phyloP scores from a whole-genome alignment of 441 rosid genomes.

The Gossypium trilobum region DNA sequence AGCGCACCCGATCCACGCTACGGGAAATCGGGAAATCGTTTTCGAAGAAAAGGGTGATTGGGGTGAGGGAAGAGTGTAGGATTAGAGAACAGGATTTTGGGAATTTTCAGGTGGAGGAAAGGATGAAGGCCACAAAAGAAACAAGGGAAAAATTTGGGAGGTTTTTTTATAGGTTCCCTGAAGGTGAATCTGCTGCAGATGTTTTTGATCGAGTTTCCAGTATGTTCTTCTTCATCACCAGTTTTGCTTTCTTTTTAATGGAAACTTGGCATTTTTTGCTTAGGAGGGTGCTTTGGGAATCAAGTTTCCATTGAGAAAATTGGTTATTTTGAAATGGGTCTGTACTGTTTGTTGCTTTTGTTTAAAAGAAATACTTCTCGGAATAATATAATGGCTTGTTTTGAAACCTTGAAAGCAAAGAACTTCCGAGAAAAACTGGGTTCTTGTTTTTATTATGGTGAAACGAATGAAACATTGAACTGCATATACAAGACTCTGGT shows the following conservation, averaged over 20 bases:
- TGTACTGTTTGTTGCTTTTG: not conserved
- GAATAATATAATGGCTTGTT: not conserved
- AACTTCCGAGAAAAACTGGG: not conserved
- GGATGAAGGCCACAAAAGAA: conserved; percentile 65
- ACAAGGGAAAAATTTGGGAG: conserved; percentile 66
- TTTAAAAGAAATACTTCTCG: not conserved
- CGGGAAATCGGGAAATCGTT: conserved; percentile 83
- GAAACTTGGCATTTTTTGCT: not conserved
- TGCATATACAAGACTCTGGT: not conserved
- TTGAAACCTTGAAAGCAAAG: conserved; percentile 1
- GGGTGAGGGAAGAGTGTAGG: conserved; percentile 84
- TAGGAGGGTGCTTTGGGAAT: not conserved
- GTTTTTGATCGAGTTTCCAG: conserved; percentile 94
- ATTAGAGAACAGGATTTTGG: conserved; percentile 92
- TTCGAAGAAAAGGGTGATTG: conserved; percentile 54
- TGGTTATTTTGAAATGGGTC: not conserved
- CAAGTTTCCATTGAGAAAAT: not conserved
- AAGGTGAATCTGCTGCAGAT: conserved; percentile 95
- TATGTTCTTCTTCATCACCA: conserved; percentile 20
- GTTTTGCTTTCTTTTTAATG: not conserved
- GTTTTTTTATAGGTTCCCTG: conserved; percentile 81
- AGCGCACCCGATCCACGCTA: conserved; percentile 78
- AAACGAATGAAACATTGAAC: not conserved
- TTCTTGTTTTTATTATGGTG: not conserved
- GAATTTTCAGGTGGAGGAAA: conserved; percentile 78